Evolutionary conservation across 805 yeast genomes (phyloP).

Genomic region (Kazachstania bromeliacearum): DNA sequence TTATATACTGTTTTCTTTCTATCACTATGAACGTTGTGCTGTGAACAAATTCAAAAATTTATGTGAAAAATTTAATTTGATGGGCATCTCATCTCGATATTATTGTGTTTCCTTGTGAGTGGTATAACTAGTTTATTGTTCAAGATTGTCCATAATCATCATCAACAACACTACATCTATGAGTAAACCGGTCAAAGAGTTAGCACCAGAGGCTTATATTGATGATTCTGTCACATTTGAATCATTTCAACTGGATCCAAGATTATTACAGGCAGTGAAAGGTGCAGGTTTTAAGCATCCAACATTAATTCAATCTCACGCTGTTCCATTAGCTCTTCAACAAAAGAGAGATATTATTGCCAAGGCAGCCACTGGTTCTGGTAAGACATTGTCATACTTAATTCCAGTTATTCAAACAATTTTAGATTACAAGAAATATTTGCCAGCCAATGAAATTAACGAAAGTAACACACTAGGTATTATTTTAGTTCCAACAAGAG

Average conservation of each 20-base stretch:
- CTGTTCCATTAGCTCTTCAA: conserved; percentile 86
- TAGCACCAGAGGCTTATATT: conserved; percentile 55
- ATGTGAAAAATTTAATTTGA: conserved; percentile 4
- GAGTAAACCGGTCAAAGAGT: conserved; percentile 2
- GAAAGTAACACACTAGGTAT: conserved; percentile 42
- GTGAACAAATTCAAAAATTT: neutral
- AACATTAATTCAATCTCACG: conserved; percentile 79
- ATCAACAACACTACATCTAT: too few species aligned
- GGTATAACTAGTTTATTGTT: too few species aligned
- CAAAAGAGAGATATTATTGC: conserved; percentile 90
- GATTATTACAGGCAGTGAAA: conserved; percentile 76
- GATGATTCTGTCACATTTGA: conserved; percentile 68
- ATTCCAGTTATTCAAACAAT: conserved; percentile 80
- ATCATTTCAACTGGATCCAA: conserved; percentile 68
- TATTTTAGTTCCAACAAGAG: conserved; percentile 87
- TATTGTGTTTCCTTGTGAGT: too few species aligned
- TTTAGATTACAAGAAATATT: conserved; percentile 34
- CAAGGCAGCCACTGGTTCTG: conserved; percentile 91
- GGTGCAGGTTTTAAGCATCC: conserved; percentile 76
- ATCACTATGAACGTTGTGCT: too few species aligned
- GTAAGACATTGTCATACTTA: conserved; percentile 86
- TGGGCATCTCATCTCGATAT: conserved; percentile 23
- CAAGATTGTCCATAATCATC: too few species aligned
- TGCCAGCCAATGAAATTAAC: conserved; percentile 9
- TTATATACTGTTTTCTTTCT: too few species aligned